Evolutionary conservation across 129 eudicot genomes (phyloP).

Genomic region (Flaveria bidentis): DNA sequence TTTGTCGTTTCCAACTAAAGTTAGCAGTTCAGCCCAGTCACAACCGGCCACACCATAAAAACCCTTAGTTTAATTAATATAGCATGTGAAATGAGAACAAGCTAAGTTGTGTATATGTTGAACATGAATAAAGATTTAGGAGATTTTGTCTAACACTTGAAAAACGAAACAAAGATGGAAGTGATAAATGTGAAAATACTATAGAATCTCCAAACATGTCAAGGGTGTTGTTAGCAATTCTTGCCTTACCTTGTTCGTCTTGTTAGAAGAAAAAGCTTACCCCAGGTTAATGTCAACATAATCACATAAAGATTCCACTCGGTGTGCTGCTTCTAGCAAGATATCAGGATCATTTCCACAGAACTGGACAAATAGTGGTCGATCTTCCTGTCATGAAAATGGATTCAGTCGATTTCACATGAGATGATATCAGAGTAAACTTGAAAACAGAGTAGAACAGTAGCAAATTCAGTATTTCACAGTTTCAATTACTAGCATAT

Average conservation of each 20-base stretch:
- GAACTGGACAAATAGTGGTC: constrained; percentile 92
- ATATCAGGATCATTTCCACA: constrained; percentile 93
- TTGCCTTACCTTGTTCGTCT: not conserved
- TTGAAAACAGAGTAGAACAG: not conserved
- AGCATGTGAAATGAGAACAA: too few species aligned
- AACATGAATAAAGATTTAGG: too few species aligned
- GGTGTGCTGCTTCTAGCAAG: constrained; percentile 84
- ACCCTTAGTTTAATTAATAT: too few species aligned
- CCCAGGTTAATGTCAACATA: constrained; percentile 96
- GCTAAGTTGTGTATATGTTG: too few species aligned
- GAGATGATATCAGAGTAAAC: not conserved
- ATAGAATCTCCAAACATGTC: constrained; percentile 1
- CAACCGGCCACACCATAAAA: too few species aligned
- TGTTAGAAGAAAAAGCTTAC: constrained; percentile 36
- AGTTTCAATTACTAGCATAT: not conserved
- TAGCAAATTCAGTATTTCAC: not conserved
- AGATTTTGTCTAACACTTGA: not conserved
- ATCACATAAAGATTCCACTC: constrained; percentile 88
- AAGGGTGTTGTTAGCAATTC: constrained; percentile 10
- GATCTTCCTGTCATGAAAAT: constrained; percentile 77
- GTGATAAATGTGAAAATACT: not conserved
- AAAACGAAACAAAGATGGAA: not conserved
- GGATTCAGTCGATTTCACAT: not conserved
- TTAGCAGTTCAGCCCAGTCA: too few species aligned
- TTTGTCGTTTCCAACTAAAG: too few species aligned